Conservation (phyloP, 2,329 filamentous ascomycete genomes). For the Phoma sp. region DNA sequence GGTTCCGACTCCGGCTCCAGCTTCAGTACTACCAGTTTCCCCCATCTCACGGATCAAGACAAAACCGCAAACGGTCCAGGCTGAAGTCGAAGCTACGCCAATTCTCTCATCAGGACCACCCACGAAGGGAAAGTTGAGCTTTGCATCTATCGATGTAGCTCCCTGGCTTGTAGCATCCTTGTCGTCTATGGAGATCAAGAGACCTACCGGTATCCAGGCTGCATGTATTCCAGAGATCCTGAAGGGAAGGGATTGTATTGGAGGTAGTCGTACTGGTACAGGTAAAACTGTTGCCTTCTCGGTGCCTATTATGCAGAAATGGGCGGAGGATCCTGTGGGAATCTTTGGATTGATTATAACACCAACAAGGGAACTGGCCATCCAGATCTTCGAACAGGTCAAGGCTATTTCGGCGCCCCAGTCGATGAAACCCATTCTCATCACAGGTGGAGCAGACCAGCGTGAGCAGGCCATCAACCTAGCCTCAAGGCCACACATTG, state of each 20-base stretch:
- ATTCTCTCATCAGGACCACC: constrained; percentile 3
- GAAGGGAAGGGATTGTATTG: constrained; percentile 88
- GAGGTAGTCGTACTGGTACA: constrained; percentile 91
- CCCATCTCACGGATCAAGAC: constrained; percentile 48
- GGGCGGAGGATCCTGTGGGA: constrained; percentile 89
- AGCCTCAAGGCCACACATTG: constrained; percentile 81
- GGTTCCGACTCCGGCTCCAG: not conserved
- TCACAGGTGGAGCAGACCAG: constrained; percentile 95
- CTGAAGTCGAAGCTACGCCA: constrained; percentile 5
- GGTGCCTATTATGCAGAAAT: constrained; percentile 90
- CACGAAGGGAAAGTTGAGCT: constrained; percentile 62
- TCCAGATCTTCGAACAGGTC: constrained; percentile 97
- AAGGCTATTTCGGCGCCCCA: constrained; percentile 90
- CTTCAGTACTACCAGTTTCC: constrained; percentile 19
- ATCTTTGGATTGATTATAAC: constrained; percentile 92
- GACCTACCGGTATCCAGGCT: constrained; percentile 91
- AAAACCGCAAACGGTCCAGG: constrained; percentile 23
- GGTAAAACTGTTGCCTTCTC: constrained; percentile 98
- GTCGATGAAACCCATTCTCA: constrained; percentile 83
- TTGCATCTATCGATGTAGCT: constrained; percentile 74
- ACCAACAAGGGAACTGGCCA: constrained; percentile 76
- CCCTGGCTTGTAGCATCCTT: constrained; percentile 91
- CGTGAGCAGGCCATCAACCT: constrained; percentile 85
- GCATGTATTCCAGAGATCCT: constrained; percentile 92
- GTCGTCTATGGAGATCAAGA: constrained; percentile 77